Percentiles rank a stretch among this genome's conserved stretches.
phyloP scores from a whole-genome alignment of 169 alveolate species.

The Perkinsus marinus region DNA sequence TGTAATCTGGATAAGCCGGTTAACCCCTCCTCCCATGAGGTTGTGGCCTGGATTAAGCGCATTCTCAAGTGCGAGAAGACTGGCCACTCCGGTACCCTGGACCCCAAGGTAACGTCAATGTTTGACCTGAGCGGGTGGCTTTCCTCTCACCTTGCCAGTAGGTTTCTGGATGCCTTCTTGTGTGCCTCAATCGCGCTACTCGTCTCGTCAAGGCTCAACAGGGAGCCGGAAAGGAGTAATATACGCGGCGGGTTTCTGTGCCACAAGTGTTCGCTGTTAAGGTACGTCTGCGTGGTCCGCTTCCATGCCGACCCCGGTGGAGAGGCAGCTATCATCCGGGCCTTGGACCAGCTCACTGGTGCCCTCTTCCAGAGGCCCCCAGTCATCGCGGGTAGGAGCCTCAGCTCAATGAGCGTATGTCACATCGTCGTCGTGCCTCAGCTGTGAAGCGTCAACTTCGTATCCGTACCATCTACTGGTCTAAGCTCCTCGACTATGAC shows the following conservation, averaged over 20 bases:
- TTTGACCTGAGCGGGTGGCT: no score
- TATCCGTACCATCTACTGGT: slow-evolving; percentile 89
- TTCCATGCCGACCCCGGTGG: slow-evolving; percentile 78
- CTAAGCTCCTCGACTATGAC: slow-evolving; percentile 92
- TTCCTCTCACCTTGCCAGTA: no score
- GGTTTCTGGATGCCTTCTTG: slow-evolving; percentile 98
- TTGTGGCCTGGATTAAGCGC: slow-evolving; percentile 98
- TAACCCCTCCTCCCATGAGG: slow-evolving; percentile 99
- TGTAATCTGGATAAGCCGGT: slow-evolving; percentile 98
- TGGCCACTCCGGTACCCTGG: slow-evolving; percentile 99
- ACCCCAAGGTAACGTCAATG: slow-evolving; percentile 70
- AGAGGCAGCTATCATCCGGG: slow-evolving; percentile 39
- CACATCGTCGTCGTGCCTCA: slow-evolving; percentile 15
- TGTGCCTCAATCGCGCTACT: slow-evolving; percentile 96
- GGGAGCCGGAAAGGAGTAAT: slow-evolving; percentile 74
- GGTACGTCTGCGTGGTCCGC: slow-evolving; percentile 89
- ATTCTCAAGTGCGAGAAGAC: slow-evolving; percentile 97
- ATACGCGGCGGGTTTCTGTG: no score
- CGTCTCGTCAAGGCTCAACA: slow-evolving; percentile 97
- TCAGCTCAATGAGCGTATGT: neutral
- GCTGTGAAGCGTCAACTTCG: slow-evolving; percentile 99
- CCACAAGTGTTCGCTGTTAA: no score
- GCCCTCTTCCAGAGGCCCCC: slow-evolving; percentile 98
- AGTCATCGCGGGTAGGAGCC: slow-evolving; percentile 53
- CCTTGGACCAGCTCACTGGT: slow-evolving; percentile 89